Evolutionary conservation across 225 moss, liverwort and hornwort genomes (phyloP).

Genomic region (Pseudoscleropodium purum): DNA sequence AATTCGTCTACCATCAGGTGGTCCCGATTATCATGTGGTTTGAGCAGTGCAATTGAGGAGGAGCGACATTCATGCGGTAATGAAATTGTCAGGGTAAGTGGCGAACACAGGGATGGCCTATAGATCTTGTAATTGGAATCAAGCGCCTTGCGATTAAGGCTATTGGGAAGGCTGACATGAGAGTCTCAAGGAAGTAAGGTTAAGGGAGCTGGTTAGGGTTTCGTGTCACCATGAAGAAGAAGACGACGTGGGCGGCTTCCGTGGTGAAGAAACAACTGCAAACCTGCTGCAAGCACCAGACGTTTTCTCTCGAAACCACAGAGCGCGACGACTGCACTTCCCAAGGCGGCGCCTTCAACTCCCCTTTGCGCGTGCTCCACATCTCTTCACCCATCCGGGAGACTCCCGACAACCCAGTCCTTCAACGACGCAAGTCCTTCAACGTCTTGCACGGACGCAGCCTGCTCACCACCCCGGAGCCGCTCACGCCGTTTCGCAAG

Average conservation of each 20-base stretch:
- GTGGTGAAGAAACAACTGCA: constrained; percentile 56
- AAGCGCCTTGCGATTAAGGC: neutral
- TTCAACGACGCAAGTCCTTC: constrained; percentile 32
- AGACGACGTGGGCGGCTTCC: constrained; percentile 44
- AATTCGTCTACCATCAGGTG: neutral
- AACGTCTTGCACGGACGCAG: constrained; percentile 24
- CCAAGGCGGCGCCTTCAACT: constrained; percentile 9
- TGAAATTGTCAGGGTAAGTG: neutral
- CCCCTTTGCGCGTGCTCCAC: constrained; percentile 12
- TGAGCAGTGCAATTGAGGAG: neutral
- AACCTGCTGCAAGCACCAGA: constrained; percentile 39
- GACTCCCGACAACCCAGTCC: neutral
- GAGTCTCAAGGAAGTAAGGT: neutral
- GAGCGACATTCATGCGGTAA: neutral
- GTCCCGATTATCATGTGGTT: neutral
- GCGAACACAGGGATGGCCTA: neutral
- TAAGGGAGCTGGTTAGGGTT: neutral
- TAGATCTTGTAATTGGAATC: neutral
- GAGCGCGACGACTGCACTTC: constrained; percentile 29
- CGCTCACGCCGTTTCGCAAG: constrained; percentile 31
- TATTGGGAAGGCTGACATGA: neutral
- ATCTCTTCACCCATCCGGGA: constrained; percentile 43
- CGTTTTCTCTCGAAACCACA: constrained; percentile 31
- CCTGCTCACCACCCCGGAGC: constrained; percentile 26
- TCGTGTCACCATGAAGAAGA: constrained; percentile 37